Base-by-base conservation (phyloP, 495 filamentous ascomycete species). In the Annulohypoxylon stygium region DNA sequence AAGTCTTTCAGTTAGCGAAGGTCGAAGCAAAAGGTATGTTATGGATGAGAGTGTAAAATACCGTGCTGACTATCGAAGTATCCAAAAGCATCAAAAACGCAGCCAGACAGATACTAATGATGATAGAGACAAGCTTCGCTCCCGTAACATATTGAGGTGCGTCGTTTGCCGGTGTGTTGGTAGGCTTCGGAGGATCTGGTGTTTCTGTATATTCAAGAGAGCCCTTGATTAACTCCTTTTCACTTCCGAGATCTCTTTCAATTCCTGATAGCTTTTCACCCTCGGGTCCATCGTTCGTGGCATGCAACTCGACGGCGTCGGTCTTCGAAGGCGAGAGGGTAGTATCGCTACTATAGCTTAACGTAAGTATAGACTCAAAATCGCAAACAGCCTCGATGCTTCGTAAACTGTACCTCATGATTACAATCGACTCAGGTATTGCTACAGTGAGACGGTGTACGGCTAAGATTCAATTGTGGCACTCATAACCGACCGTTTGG, bases 71-170 rank as follows among this genome's bases (percentile, higher is more conserved):
- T 66, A 89, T 86, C 1, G 85, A 80, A 25, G 75, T 74, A 72
- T 87, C 86, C 11, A 88, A 71, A 2, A 88, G 53, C 77, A 88
- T 79, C 23, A 87, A 65, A 71, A 86, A 88, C 2, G 68, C 75
- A 10, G 79, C 82, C 10, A 87, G 47, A 0, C 76, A 77, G 2
- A 85, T 62, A 1, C 71, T 70, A 6, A 60, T n/a, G n/a, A 76
- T 1, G 18, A 74, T 65, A 3, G 47, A 25, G 4, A 59, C 41
- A 7, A 76, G 39, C 58, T 65, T 70, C 9, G 34, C 18, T 5
- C 74, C 70, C 23, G 61, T 54, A 3, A 70, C 43, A 45, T 76
- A 76, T 8, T 70, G 18, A 30, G 23, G n/a, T 8, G 57, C 18
- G 11, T 53, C 55, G 5, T 50, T n/a, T 4, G 5, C n/a, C 7